Evolutionary conservation across 352 stramenopile genomes (phyloP), one percentile per base, ranked within the genome.

Genomic region (Phytophthora citrophthora): DNA sequence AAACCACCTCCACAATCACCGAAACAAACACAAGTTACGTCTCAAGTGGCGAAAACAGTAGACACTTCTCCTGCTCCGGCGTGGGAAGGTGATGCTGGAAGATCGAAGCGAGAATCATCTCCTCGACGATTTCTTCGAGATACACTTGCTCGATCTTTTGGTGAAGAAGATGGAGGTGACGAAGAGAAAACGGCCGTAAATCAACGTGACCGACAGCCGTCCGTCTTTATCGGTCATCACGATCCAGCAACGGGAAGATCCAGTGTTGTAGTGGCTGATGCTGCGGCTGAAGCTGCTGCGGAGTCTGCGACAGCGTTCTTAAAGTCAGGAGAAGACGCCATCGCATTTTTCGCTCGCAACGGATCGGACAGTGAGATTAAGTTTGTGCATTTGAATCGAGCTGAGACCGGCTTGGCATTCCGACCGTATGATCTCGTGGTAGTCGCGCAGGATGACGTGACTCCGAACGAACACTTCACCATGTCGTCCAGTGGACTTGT

Each of bases 291-390:
- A 57, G 75, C 80, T n/a, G 80, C 80, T 0, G 81, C 82, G 1
- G 74, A 71, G 5, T 81, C 70, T 16, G 79, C 81, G 0, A 78
- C 70, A 15, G 74, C 72, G 0, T 90, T 92, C 34, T 51, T 93
- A 0, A 86, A 86, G 32, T 84, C 86, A 0, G 90, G 92, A 4
- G 93, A 98, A 64, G 94, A 98, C 54, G 83, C 90, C 1, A 97
- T 98, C 26, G 91, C 96, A 1, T 98, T 98, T 57, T 98, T 98
- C 41, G 94, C 91, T 1, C 86, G 94, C 48, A 93, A 97, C 63
- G 91, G 93, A 20, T 88, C 90, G 2, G 89, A 93, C 39, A 96
- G 77, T 47, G 86, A 94, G 48, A 94, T 98, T 54, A 98, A 98
- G 76, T 98, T 98, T 54, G 91, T 98, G 23, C 90, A 98, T 56